These are phyloP conservation scores for Acer negundo DNA, from an alignment of 345 rosid genomes.

Conservation along the genomic window DNA sequence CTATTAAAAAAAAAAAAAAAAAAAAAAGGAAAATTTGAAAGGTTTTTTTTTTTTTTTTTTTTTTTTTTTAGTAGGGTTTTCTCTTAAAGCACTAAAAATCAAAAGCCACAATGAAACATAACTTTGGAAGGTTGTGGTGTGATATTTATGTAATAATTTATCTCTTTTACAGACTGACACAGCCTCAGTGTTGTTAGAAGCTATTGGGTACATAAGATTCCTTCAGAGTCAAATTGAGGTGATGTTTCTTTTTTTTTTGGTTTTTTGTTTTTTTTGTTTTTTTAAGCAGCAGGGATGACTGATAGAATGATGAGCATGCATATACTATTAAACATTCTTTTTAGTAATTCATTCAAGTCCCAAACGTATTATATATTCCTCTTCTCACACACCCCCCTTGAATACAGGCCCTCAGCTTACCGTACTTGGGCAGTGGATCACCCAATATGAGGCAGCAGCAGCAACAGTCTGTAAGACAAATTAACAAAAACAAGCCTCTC, in stretches of 20 bases:
- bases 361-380: slow-evolving; percentile 14
- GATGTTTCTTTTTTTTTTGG: slow-evolving; percentile 26
- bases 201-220: slow-evolving; percentile 99
- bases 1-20: no score
- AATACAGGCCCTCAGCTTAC: slow-evolving; percentile 90
- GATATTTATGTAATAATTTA: slow-evolving; percentile 24
- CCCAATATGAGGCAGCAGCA: slow-evolving; percentile 57
- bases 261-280: background rate
- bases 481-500: no score
- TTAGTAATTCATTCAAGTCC: slow-evolving; percentile 19
- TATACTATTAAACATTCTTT: slow-evolving; percentile 23
- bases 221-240: slow-evolving; percentile 99
- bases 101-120: slow-evolving; percentile 24
- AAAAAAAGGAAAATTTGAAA: no score
- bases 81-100: slow-evolving; percentile 19
- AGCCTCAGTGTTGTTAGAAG: slow-evolving; percentile 97
- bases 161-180: slow-evolving; percentile 98
- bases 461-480: slow-evolving; percentile 64
- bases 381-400: slow-evolving; percentile 9
- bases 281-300: slow-evolving; percentile 17
- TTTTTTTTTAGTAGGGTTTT: background rate
- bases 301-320: background rate
- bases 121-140: slow-evolving; percentile 46
- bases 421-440: slow-evolving; percentile 84
- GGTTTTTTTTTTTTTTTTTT: background rate